Percentiles rank a stretch among this genome's conserved stretches.
Conservation (phyloP, 441 rosid genomes). For the Syzygium syzygioides region DNA sequence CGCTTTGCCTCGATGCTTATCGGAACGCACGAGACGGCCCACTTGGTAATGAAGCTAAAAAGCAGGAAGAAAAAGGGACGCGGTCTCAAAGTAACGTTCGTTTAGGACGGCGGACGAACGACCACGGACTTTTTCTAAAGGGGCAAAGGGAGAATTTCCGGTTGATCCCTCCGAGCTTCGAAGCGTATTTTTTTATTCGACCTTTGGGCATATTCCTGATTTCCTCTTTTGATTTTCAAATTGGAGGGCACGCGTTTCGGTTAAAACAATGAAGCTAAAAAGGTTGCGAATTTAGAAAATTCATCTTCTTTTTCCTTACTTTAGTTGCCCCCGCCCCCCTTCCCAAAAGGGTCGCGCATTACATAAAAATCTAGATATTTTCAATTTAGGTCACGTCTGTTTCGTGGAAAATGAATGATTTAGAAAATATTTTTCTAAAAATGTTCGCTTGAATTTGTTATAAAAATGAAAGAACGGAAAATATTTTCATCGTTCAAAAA, state of each 20-base stretch:
- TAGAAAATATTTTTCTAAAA: no score
- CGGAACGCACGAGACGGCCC: background rate
- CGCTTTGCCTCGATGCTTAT: background rate
- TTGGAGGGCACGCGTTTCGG: background rate
- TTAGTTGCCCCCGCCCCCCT: background rate
- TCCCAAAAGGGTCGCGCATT: background rate
- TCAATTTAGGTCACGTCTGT: background rate
- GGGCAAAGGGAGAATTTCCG: background rate
- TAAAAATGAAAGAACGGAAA: no score
- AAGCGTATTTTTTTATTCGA: background rate
- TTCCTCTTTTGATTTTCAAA: background rate
- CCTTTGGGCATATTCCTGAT: background rate
- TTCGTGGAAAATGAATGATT: no score
- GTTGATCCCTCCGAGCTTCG: background rate
- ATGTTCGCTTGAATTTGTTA: no score
- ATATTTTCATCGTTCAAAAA: no score
- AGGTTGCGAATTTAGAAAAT: background rate
- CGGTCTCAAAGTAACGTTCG: background rate
- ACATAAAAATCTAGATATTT: background rate
- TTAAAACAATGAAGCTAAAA: background rate
- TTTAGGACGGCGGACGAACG: background rate
- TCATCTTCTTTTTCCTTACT: background rate
- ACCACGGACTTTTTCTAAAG: background rate
- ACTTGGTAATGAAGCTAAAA: background rate
- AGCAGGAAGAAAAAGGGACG: background rate